A percentile compares a stretch with the other conserved stretches of the same genome.
These are phyloP conservation scores for Patellifolia procumbens DNA, from an alignment of 179 eudicot species.

Conservation along the genomic window DNA sequence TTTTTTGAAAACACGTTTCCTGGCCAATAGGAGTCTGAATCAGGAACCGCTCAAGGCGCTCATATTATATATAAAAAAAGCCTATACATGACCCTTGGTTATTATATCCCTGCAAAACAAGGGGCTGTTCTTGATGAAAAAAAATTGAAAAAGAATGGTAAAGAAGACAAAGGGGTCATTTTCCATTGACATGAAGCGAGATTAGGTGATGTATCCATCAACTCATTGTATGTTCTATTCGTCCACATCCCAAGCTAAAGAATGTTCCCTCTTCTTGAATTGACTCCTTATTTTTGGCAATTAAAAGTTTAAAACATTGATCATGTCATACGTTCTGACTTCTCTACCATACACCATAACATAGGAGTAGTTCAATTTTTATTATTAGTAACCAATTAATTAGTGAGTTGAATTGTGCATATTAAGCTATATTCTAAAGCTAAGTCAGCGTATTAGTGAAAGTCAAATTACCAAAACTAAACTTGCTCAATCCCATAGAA, in stretches of 20 bases:
- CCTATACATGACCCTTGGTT: too few species aligned
- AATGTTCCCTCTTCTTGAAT: slow-evolving; percentile 37
- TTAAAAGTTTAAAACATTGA: not conserved
- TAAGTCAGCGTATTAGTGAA: slow-evolving; percentile 16
- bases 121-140: not conserved
- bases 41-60: too few species aligned
- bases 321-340: slow-evolving; percentile 37
- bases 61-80: too few species aligned
- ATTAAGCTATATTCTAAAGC: too few species aligned
- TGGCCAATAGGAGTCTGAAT: too few species aligned
- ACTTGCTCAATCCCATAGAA: slow-evolving; percentile 4
- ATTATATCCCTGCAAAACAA: too few species aligned
- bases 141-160: not conserved
- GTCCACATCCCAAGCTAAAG: slow-evolving; percentile 30
- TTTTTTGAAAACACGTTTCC: too few species aligned
- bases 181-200: slow-evolving; percentile 27
- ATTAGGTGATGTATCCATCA: slow-evolving; percentile 43
- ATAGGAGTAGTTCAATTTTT: slow-evolving; percentile 30
- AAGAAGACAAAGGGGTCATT: slow-evolving; percentile 14
- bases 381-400: not conserved
- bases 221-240: slow-evolving; percentile 43
- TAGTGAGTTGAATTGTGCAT: too few species aligned
- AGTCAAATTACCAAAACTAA: slow-evolving; percentile 27
- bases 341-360: slow-evolving; percentile 15
- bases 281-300: slow-evolving; percentile 24